Percentiles rank a stretch among this genome's conserved stretches.
Conservation (phyloP, 2,329 filamentous ascomycete genomes). For the Achaetomium macrosporum region DNA sequence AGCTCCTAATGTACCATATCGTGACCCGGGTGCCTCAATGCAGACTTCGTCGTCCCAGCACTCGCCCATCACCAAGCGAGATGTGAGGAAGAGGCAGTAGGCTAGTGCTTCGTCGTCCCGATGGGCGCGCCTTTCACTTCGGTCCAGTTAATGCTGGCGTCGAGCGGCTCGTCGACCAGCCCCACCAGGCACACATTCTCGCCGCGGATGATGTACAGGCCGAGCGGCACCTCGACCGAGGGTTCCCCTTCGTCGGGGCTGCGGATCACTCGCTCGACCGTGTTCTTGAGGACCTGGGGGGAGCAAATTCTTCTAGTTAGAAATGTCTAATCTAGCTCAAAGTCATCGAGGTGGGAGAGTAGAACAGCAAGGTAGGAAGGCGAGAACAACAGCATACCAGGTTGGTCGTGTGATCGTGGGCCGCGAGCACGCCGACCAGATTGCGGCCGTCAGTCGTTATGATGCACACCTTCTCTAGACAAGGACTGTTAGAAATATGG, state of each 20-base stretch:
- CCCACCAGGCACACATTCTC: constrained; percentile 92
- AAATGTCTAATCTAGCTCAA: too few species aligned
- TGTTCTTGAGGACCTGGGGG: constrained; percentile 66
- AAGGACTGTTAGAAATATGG: not conserved
- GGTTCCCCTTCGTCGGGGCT: constrained; percentile 76
- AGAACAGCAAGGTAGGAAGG: too few species aligned
- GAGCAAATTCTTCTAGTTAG: too few species aligned
- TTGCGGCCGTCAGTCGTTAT: constrained; percentile 90
- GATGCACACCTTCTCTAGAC: constrained; percentile 79
- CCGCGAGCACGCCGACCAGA: constrained; percentile 72
- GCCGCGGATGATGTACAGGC: constrained; percentile 85
- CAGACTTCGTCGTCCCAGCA: not conserved
- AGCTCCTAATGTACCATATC: too few species aligned
- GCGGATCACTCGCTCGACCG: constrained; percentile 85
- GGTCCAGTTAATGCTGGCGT: constrained; percentile 86
- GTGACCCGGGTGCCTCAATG: too few species aligned
- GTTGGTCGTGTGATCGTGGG: constrained; percentile 89
- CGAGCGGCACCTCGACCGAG: constrained; percentile 74
- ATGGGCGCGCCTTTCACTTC: constrained; percentile 82
- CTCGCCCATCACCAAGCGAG: not conserved
- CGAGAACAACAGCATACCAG: too few species aligned
- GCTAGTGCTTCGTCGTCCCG: constrained; percentile 73
- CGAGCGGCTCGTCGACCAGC: constrained; percentile 81
- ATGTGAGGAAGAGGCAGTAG: not conserved
- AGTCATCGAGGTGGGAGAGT: too few species aligned